phyloP scores from a whole-genome alignment of 371 early-diverging fungal genomes.

The Umbelopsis sp. region DNA sequence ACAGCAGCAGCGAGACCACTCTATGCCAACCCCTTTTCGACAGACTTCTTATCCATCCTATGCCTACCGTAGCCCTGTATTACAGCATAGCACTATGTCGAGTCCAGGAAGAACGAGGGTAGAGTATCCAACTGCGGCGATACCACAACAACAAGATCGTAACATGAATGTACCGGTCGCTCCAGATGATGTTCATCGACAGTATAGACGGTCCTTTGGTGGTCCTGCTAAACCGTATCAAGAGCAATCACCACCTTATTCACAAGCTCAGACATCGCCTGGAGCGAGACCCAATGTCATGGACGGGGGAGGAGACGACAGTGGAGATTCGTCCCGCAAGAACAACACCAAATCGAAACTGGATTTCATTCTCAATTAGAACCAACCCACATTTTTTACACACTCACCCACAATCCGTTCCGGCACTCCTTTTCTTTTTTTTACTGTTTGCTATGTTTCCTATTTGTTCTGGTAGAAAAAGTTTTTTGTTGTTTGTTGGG shows the following conservation, averaged over 20 bases:
- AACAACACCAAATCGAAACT: constrained; percentile 31
- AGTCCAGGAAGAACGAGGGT: not conserved
- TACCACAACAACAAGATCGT: not conserved
- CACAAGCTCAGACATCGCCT: not conserved
- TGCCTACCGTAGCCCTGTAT: constrained; percentile 4
- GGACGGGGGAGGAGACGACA: not conserved
- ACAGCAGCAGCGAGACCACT: constrained; percentile 1
- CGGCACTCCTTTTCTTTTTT: not conserved
- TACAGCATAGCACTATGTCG: not conserved
- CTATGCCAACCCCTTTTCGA: not conserved
- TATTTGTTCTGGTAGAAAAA: not conserved
- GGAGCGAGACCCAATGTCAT: not conserved
- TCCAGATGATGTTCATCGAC: not conserved
- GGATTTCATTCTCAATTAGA: constrained; percentile 38
- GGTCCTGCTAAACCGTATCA: not conserved
- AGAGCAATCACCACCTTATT: constrained; percentile 1
- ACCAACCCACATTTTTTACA: not conserved
- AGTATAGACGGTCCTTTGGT: not conserved
- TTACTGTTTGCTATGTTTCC: not conserved
- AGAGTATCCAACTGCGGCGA: not conserved
- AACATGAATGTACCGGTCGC: not conserved
- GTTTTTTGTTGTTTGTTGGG: not conserved
- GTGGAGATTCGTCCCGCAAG: not conserved
- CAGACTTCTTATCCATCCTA: constrained; percentile 8
- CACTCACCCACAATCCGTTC: not conserved